phyloP scores from a whole-genome alignment of 2,329 filamentous ascomycete species.

The Coniochaeta sp. region DNA sequence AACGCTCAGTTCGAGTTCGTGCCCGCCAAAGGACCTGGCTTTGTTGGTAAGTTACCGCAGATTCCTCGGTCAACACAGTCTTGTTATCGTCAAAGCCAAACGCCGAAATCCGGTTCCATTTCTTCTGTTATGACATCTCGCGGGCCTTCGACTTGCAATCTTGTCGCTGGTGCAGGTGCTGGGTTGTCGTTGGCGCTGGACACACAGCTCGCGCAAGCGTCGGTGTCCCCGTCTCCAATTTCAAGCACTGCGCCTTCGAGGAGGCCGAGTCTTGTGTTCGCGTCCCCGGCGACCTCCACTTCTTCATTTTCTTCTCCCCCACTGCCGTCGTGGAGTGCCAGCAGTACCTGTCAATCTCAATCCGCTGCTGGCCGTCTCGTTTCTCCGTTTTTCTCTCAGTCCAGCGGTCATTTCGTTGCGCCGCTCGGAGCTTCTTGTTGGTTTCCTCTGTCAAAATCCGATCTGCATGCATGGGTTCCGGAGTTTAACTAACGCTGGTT shows the following conservation, averaged over 20 bases:
- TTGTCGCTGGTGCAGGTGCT: slow-evolving; percentile 7
- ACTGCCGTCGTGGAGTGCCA: slow-evolving; percentile 18
- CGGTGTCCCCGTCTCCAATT: slow-evolving; percentile 18
- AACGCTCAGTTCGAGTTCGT: slow-evolving; percentile 36
- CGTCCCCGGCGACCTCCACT: slow-evolving; percentile 20
- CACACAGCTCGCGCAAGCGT: slow-evolving; percentile 18
- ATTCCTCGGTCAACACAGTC: slow-evolving; percentile 23
- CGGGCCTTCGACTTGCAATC: slow-evolving; percentile 13
- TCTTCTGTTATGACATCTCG: slow-evolving; percentile 18
- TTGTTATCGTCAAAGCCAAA: slow-evolving; percentile 8
- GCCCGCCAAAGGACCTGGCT: slow-evolving; percentile 38
- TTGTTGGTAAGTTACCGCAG: slow-evolving; percentile 48
- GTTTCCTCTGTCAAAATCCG: slow-evolving; percentile 34
- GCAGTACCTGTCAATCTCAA: slow-evolving; percentile 14
- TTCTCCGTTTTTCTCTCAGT: slow-evolving; percentile 45
- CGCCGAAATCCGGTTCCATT: slow-evolving; percentile 10
- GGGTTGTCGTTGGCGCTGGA: slow-evolving; percentile 8
- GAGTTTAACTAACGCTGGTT: slow-evolving; percentile 30
- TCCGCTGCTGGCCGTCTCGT: slow-evolving; percentile 19
- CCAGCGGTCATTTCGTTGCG: slow-evolving; percentile 44
- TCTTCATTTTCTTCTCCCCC: slow-evolving; percentile 19
- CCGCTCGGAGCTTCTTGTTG: slow-evolving; percentile 45
- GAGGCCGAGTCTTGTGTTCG: slow-evolving; percentile 21
- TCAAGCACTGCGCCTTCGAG: slow-evolving; percentile 7
- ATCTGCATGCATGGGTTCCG: slow-evolving; percentile 6